These are phyloP conservation scores for Oidiodendron maius DNA, from an alignment of 495 filamentous ascomycete genomes.

Conservation along the genomic window DNA sequence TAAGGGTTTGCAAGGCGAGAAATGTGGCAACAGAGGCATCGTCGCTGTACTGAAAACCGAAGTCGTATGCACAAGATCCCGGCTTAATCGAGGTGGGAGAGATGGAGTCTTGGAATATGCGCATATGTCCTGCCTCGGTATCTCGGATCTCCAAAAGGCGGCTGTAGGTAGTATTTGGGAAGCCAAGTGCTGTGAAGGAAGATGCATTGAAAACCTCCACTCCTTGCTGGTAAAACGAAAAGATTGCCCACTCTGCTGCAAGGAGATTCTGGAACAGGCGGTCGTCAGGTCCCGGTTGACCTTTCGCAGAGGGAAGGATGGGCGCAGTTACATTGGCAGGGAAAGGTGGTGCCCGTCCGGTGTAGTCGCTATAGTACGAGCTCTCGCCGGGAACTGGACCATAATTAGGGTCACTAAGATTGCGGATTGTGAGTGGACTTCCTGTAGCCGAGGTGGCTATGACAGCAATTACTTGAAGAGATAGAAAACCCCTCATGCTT, in stretches of 20 bases:
- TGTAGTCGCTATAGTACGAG: constrained; percentile 31
- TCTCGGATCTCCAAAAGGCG: constrained; percentile 46
- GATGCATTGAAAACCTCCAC: constrained; percentile 37
- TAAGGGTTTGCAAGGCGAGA: constrained; percentile 36
- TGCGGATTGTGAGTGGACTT: no score
- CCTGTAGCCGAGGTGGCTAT: no score
- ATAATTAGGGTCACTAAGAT: neutral
- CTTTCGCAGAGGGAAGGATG: constrained; percentile 31
- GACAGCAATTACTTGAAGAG: no score
- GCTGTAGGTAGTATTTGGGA: constrained; percentile 37
- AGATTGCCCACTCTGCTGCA: constrained; percentile 47
- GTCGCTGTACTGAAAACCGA: constrained; percentile 31
- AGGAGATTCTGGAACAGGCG: constrained; percentile 46
- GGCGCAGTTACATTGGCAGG: constrained; percentile 35
- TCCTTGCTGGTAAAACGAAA: constrained; percentile 44
- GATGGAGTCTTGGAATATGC: constrained; percentile 48
- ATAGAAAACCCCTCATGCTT: no score
- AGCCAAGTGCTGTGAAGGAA: constrained; percentile 33
- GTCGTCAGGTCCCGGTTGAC: constrained; percentile 37
- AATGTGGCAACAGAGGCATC: constrained; percentile 30
- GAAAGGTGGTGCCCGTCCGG: constrained; percentile 35
- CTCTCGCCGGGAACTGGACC: neutral
- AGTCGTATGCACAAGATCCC: constrained; percentile 41
- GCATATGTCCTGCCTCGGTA: constrained; percentile 49
- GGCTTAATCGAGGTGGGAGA: constrained; percentile 44